Evolutionary conservation across 352 stramenopile species (phyloP).

Genomic region (Pythium vanterpoolii): DNA sequence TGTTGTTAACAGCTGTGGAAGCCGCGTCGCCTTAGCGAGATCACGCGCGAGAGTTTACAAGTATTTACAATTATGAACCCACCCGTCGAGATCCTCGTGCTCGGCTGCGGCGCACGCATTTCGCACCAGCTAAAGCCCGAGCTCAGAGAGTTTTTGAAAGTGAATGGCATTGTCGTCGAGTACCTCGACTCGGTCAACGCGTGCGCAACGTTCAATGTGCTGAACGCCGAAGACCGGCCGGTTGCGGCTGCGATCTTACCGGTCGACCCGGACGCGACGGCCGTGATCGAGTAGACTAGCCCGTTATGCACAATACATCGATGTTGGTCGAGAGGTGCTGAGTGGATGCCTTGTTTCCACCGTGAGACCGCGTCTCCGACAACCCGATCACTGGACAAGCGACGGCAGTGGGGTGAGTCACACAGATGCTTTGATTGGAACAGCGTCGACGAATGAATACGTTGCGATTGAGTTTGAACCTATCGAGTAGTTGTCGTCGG

Average conservation of each 20-base stretch:
- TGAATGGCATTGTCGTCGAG: slow-evolving; percentile 83
- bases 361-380: too few relatives aligned
- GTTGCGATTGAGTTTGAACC: too few relatives aligned
- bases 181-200: slow-evolving; percentile 82
- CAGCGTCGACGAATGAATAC: too few relatives aligned
- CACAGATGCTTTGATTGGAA: too few relatives aligned
- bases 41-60: slow-evolving; percentile 69
- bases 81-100: slow-evolving; percentile 81
- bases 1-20: slow-evolving; percentile 62
- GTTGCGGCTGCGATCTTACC: slow-evolving; percentile 80
- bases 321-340: too few relatives aligned
- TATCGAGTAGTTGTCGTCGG: too few relatives aligned
- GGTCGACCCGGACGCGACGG: slow-evolving; percentile 40
- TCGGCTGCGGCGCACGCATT: slow-evolving; percentile 70
- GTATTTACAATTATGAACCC: slow-evolving; percentile 78
- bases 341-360: too few relatives aligned
- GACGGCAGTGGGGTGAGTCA: too few relatives aligned
- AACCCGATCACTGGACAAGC: too few relatives aligned
- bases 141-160: slow-evolving; percentile 74
- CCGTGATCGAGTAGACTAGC: neutral
- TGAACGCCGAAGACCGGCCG: slow-evolving; percentile 87
- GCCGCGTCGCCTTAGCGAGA: slow-evolving; percentile 68
- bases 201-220: slow-evolving; percentile 89
- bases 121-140: slow-evolving; percentile 51
- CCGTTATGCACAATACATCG: neutral